These are phyloP conservation scores for Trichoderma gracile DNA, from an alignment of 2,329 filamentous ascomycete species.

Conservation along the genomic window DNA sequence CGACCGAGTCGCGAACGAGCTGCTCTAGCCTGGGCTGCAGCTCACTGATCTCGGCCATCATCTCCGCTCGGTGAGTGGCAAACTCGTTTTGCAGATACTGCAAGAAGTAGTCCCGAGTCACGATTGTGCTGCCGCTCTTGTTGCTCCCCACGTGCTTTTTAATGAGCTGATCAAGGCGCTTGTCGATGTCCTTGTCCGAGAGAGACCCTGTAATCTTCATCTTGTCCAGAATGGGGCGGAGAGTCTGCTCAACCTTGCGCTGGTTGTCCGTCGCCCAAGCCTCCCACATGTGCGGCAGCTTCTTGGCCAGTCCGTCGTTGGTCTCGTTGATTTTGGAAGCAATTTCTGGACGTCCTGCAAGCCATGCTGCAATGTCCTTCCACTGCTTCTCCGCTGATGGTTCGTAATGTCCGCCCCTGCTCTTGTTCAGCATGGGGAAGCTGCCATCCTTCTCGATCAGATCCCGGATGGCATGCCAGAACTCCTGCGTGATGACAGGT, in stretches of 20 bases:
- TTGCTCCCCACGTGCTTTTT: constrained; percentile 40
- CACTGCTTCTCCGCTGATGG: constrained; percentile 50
- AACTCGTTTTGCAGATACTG: constrained; percentile 45
- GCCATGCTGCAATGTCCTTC: constrained; percentile 46
- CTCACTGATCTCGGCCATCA: constrained; percentile 44
- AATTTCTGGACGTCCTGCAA: constrained; percentile 41
- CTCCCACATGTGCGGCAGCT: constrained; percentile 49
- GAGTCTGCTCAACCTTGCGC: constrained; percentile 38
- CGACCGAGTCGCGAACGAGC: constrained; percentile 38
- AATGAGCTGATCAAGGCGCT: constrained; percentile 40
- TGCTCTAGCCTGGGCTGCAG: constrained; percentile 41
- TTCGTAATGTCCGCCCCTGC: constrained; percentile 39
- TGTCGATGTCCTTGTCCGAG: constrained; percentile 36
- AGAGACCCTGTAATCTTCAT: constrained; percentile 40
- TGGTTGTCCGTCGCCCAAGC: constrained; percentile 56
- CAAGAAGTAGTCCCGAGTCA: constrained; percentile 54
- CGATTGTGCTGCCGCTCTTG: constrained; percentile 40
- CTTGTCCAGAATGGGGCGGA: constrained; percentile 39
- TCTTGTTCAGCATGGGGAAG: constrained; percentile 50
- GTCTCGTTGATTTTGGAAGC: constrained; percentile 35
- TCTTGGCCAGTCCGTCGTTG: constrained; percentile 34
- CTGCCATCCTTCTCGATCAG: constrained; percentile 52
- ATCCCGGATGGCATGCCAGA: constrained; percentile 64
- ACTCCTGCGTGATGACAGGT: constrained; percentile 57
- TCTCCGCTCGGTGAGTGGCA: constrained; percentile 41